Evolutionary conservation across 805 yeast species (phyloP), one percentile per base, ranked within the genome.

Genomic region (Sugiyamaella smithiae): DNA sequence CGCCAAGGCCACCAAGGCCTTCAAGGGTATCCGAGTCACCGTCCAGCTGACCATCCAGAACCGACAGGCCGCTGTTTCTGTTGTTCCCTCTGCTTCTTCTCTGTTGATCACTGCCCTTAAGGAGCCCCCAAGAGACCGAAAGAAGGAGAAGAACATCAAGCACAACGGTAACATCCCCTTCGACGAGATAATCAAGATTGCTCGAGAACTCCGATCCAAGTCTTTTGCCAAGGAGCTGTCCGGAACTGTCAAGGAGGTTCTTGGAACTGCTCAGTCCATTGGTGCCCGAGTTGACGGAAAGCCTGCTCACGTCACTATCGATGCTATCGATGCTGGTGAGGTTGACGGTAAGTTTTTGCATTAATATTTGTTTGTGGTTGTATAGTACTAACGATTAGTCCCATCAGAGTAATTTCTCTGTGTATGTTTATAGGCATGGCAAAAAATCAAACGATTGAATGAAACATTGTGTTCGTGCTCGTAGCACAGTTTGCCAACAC

Each of bases 91-190:
- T 74, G 99, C 99, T 67, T 91, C 98, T 53, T 89, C 99, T 65
- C 84, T 93, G 69, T 97, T 93, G 73, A 93, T 93, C 77, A 88
- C 97, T 73, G 99, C 99, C 66, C 83, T 93, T 73, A 93, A 93
- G 84, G 99, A 93, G 83, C 89, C 99, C 66, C 97, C 97, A 73
- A 91, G 99, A 87, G 99, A 93, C 85, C 85, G 97, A 82, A 93
- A 93, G 95, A 93, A 93, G 95, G 98, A 93, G 74, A 93, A 93
- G 93, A 91, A 93, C 81, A 87, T 93, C 76, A 89, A 90, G 84
- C 99, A 93, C 88, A 84, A 83, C 74, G 99, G 99, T 81, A 93
- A 91, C 91, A 82, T 93, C 70, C 88, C 96, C 69, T 81, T 93
- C 69, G 95, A 89, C 69, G 97, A 91, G 78, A 87, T 93, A 77